Conservation (phyloP, 179 eudicot species). For the Corrigiola litoralis region DNA sequence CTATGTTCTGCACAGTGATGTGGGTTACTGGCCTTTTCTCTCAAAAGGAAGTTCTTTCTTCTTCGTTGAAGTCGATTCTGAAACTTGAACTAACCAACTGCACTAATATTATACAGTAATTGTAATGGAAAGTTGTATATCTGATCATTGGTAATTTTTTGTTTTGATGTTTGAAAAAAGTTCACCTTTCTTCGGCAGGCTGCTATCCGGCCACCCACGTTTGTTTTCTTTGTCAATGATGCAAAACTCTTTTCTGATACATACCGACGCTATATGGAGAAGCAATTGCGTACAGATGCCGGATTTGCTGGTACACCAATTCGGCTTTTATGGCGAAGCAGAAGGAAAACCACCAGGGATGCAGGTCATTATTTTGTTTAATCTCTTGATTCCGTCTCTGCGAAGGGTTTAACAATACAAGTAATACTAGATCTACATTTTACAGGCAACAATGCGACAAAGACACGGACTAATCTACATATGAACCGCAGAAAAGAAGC, state of each 20-base stretch:
- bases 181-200: constrained; percentile 58
- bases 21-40: neutral
- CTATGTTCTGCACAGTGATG: neutral
- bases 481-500: constrained; percentile 24
- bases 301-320: constrained; percentile 93
- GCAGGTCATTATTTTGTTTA: constrained; percentile 23
- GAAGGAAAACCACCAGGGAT: constrained; percentile 55
- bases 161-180: neutral
- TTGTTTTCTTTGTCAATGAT: constrained; percentile 97
- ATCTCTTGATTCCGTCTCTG: neutral
- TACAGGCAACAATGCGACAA: constrained; percentile 23
- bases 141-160: neutral
- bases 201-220: constrained; percentile 93
- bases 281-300: constrained; percentile 84
- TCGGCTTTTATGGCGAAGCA: constrained; percentile 96
- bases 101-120: neutral
- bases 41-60: neutral
- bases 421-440: neutral
- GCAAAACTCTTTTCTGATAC: constrained; percentile 88
- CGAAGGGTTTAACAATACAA: neutral
- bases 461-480: constrained; percentile 8
- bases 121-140: neutral
- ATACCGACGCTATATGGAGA: constrained; percentile 95
- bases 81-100: neutral
- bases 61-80: neutral